Percentiles rank a stretch among this genome's conserved stretches.
phyloP scores from a whole-genome alignment of 2,329 filamentous ascomycete species.

The Trichoderma oligosporum region DNA sequence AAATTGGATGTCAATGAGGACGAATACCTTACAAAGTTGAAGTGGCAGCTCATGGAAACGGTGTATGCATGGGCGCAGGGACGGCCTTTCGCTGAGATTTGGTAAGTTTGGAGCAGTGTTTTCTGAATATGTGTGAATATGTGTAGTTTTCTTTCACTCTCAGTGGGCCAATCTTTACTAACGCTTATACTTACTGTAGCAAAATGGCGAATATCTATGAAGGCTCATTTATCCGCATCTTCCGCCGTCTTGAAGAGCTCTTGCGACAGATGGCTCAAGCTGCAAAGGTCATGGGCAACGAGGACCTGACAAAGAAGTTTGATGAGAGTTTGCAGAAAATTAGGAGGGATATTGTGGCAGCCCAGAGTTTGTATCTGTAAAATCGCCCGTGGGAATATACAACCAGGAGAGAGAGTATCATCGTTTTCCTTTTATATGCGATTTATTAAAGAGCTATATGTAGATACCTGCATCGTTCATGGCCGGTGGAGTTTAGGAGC shows the following conservation, averaged over 20 bases:
- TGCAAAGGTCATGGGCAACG: conserved; percentile 95
- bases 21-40: conserved; percentile 84
- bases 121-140: background rate
- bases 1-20: conserved; percentile 94
- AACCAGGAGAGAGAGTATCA: background rate
- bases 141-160: background rate
- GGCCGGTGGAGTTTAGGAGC: conserved; percentile 12
- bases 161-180: conserved; percentile 26
- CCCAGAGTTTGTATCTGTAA: conserved; percentile 85
- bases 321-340: conserved; percentile 82
- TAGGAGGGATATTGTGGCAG: conserved; percentile 87
- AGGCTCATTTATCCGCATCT: conserved; percentile 90
- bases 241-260: conserved; percentile 90
- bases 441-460: background rate
- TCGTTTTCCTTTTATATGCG: background rate
- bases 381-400: too few relatives aligned
- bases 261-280: conserved; percentile 94
- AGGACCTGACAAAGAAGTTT: conserved; percentile 89
- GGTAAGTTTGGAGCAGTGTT: conserved; percentile 56
- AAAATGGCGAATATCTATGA: conserved; percentile 99
- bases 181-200: conserved; percentile 43
- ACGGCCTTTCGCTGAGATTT: conserved; percentile 86
- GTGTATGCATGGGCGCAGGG: conserved; percentile 90
- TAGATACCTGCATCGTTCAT: conserved; percentile 15
- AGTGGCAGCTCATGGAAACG: conserved; percentile 96